Conservation (phyloP, 257 asterid species). For the Solanum sejunctum region DNA sequence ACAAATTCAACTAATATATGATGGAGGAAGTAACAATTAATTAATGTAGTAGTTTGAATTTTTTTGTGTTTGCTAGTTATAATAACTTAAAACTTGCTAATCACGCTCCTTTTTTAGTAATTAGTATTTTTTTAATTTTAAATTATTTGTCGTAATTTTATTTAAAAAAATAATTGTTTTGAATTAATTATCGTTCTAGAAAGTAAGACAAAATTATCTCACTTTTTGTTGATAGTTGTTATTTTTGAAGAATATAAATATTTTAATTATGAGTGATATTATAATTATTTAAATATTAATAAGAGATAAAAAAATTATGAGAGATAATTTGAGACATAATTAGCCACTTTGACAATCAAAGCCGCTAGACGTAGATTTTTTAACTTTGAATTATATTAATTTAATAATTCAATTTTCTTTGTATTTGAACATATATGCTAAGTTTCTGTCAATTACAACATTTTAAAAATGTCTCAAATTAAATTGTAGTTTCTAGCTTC, state of each 20-base stretch:
- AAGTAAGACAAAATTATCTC: not conserved
- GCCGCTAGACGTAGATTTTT: not conserved
- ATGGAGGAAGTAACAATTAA: not conserved
- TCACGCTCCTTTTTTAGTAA: constrained; percentile 1
- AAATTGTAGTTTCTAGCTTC: not conserved
- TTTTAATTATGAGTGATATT: not conserved
- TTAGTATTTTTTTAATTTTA: not conserved
- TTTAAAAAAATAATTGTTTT: not conserved
- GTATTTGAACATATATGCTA: not conserved
- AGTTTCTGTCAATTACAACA: not conserved
- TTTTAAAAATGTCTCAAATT: not conserved
- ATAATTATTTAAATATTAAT: too few species aligned
- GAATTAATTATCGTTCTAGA: not conserved
- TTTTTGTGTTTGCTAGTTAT: not conserved
- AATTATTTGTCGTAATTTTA: not conserved
- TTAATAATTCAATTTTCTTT: not conserved
- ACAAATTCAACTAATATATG: too few species aligned
- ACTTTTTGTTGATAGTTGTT: too few species aligned
- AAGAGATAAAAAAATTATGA: not conserved
- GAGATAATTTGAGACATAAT: not conserved
- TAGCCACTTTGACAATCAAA: not conserved
- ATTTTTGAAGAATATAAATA: not conserved
- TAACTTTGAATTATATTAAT: not conserved
- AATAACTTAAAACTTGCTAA: not conserved
- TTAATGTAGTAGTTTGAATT: constrained; percentile 19